These are phyloP conservation scores for Diaporthe sp. DNA, from an alignment of 2,329 filamentous ascomycete species.

Conservation along the genomic window DNA sequence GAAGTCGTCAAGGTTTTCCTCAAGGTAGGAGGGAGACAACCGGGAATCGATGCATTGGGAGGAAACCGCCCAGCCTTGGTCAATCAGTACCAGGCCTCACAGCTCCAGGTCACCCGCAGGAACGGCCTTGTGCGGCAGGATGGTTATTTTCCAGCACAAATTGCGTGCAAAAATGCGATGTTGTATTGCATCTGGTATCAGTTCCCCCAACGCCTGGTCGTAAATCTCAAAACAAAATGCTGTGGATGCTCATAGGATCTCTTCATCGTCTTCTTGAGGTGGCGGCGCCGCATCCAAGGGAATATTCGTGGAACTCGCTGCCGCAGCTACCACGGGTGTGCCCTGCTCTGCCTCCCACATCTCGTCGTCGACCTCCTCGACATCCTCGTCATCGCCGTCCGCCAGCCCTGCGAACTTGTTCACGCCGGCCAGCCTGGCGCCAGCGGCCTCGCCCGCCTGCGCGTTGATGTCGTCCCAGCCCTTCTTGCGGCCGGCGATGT, in stretches of 20 bases:
- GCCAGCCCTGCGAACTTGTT: slow-evolving; percentile 41
- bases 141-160: neutral
- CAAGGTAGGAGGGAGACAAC: neutral
- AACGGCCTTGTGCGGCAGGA: too few species aligned
- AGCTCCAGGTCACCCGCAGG: neutral
- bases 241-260: slow-evolving; percentile 36
- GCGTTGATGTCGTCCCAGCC: slow-evolving; percentile 72
- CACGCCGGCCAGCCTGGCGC: slow-evolving; percentile 41
- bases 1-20: neutral
- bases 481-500: slow-evolving; percentile 64
- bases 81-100: neutral
- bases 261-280: slow-evolving; percentile 33
- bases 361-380: slow-evolving; percentile 43
- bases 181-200: slow-evolving; percentile 39
- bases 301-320: neutral
- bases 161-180: slow-evolving; percentile 14
- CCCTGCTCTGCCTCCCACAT: slow-evolving; percentile 44
- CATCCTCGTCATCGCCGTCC: slow-evolving; percentile 41
- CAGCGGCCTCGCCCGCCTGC: slow-evolving; percentile 44
- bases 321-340: neutral
- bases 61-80: neutral
- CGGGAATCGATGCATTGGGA: neutral
- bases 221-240: slow-evolving; percentile 31
- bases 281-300: slow-evolving; percentile 3
- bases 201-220: slow-evolving; percentile 39